A percentile compares a stretch with the other conserved stretches of the same genome.
These are phyloP conservation scores for Porpolomopsis calyptriformis DNA, from an alignment of 768 basidiomycete species.

Conservation along the genomic window DNA sequence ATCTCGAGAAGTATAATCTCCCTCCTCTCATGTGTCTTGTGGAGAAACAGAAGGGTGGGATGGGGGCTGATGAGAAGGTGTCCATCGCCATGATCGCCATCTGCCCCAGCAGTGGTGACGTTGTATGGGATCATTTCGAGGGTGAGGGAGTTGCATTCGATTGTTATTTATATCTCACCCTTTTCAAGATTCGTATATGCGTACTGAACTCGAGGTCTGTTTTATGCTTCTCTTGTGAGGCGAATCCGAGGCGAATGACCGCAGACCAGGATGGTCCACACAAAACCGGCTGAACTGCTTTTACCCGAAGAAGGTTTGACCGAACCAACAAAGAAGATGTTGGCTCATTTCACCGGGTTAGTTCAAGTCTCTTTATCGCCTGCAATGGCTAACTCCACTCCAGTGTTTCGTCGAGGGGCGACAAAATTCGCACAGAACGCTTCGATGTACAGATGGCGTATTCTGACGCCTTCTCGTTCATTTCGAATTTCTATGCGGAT, in stretches of 20 bases:
- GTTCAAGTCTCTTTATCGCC: slow-evolving; percentile 3
- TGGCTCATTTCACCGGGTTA: slow-evolving; percentile 62
- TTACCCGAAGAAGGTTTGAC: slow-evolving; percentile 51
- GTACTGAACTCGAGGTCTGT: slow-evolving; percentile 77
- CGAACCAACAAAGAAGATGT: slow-evolving; percentile 62
- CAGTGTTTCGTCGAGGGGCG: slow-evolving; percentile 29
- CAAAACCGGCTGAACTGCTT: slow-evolving; percentile 73
- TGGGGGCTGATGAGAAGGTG: slow-evolving; percentile 23
- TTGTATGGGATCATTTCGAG: slow-evolving; percentile 86
- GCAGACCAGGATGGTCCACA: slow-evolving; percentile 81
- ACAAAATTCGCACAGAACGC: slow-evolving; percentile 52
- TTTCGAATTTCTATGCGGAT: slow-evolving; percentile 57
- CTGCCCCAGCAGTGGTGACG: slow-evolving; percentile 82
- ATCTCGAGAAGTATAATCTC: slow-evolving; percentile 41
- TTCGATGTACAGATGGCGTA: slow-evolving; percentile 46
- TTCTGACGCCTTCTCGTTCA: slow-evolving; percentile 55
- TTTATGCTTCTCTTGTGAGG: background rate
- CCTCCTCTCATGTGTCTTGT: slow-evolving; percentile 68
- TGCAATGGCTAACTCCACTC: background rate
- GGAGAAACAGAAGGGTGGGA: slow-evolving; percentile 36
- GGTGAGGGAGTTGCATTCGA: slow-evolving; percentile 29
- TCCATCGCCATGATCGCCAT: slow-evolving; percentile 67
- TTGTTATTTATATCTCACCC: background rate
- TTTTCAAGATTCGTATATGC: slow-evolving; percentile 61
- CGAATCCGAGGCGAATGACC: background rate